phyloP scores from a whole-genome alignment of 352 stramenopile species.

The Globisporangium nodosum region DNA sequence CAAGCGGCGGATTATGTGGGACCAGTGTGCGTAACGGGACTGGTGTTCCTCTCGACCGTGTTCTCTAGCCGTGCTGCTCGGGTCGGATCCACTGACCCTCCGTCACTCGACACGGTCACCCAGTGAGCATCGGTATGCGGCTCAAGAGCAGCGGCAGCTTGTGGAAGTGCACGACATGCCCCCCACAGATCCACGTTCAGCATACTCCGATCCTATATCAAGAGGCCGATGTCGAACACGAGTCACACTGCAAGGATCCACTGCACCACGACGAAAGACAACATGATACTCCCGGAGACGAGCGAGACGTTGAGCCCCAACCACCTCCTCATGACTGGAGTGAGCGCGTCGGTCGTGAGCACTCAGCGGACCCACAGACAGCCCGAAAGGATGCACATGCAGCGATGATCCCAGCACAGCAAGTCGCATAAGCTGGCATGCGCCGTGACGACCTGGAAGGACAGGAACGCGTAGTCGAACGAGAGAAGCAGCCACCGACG shows the following conservation, averaged over 20 bases:
- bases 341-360: slow-evolving; percentile 12
- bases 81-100: too few species aligned
- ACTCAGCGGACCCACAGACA: slow-evolving; percentile 16
- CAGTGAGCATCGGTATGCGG: slow-evolving; percentile 5
- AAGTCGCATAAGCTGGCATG: slow-evolving; percentile 11
- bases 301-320: background rate
- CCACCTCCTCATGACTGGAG: background rate
- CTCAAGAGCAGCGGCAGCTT: slow-evolving; percentile 5
- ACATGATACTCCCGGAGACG: background rate
- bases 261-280: slow-evolving; percentile 5
- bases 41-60: too few species aligned
- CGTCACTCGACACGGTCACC: slow-evolving; percentile 7
- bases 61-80: too few species aligned
- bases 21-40: background rate
- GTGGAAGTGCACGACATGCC: slow-evolving; percentile 1
- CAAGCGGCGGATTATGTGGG: slow-evolving; percentile 6
- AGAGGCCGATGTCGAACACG: slow-evolving; percentile 1
- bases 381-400: slow-evolving; percentile 5
- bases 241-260: background rate
- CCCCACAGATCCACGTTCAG: background rate
- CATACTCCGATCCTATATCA: slow-evolving; percentile 1
- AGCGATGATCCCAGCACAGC: slow-evolving; percentile 6
- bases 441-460: slow-evolving; percentile 7
- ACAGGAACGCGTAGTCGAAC: slow-evolving; percentile 16
- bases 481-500: slow-evolving; percentile 4